Evolutionary conservation across 148 eudicot species (phyloP), one percentile per base, ranked within the genome.

Genomic region (Diospyros kaki): DNA sequence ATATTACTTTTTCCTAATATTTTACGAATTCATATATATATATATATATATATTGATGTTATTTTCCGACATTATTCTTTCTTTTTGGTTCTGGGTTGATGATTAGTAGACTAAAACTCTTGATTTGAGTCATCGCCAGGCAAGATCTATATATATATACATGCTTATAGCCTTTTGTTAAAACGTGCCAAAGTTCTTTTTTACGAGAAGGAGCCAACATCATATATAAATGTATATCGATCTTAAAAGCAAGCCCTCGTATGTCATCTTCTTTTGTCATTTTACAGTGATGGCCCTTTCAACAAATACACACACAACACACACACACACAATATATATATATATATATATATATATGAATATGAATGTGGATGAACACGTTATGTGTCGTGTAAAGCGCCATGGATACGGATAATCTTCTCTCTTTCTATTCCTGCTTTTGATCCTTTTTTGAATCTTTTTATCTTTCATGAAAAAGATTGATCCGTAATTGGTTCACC

Each of bases 351-450:
- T 28, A 28, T 28, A 28, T 28, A 28, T 28, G 28, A 28, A 28
- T 28, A 71, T 42, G 73, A 56, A 56, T 43, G 60, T n/a, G 63
- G 62, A 1, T 70, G 45, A 18, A 62, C 65, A 50, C 42, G 73
- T 70, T 70, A 14, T 70, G 50, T 58, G 50, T 71, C 64, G 64
- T 71, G 64, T 58, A 71, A 58, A 71, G 64, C n/a, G 13, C 64
- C 41, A 51, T 10, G 42, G 58, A 42, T 56, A 17, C 38, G 53
- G 41, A 71, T 71, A 71, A 42, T 69, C 72, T 4, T 69, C 17
- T 38, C 9, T 4, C 42, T 52, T 53, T 53, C 12, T 54, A 53
- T 51, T 53, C 4, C 9, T 53, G 13, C 73, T 69, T 53, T 52
- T 12, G 58, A 1, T 41, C 8, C 1, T 69, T 68, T 48, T 2